These are phyloP conservation scores for Chalaropsis thielavioides DNA, from an alignment of 2,329 filamentous ascomycete genomes.

Conservation along the genomic window DNA sequence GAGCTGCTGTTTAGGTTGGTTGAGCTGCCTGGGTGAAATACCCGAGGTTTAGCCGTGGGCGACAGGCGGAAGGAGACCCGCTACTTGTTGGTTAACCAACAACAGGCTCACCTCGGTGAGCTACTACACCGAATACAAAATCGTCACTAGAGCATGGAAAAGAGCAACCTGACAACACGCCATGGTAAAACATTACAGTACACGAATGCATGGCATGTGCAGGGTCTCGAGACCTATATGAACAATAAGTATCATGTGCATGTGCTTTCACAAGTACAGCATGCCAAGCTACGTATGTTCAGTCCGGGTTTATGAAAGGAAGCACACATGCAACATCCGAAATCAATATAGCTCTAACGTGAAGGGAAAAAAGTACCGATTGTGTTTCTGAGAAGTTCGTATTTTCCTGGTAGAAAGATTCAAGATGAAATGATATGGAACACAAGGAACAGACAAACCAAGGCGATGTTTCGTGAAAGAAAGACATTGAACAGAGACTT, in stretches of 20 bases:
- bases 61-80: background rate
- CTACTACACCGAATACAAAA: background rate
- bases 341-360: background rate
- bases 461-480: background rate
- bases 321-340: too few relatives aligned
- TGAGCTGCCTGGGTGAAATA: background rate
- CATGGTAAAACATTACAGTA: too few relatives aligned
- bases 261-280: too few relatives aligned
- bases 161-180: too few relatives aligned
- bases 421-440: background rate
- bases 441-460: background rate
- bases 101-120: background rate
- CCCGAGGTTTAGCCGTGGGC: background rate
- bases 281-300: too few relatives aligned
- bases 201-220: too few relatives aligned
- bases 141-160: background rate
- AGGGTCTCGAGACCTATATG: too few relatives aligned
- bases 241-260: too few relatives aligned
- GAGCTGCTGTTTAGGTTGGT: background rate
- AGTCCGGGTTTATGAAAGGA: too few relatives aligned
- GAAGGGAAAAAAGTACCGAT: background rate
- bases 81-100: background rate
- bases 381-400: constrained; percentile 6
- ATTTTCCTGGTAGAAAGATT: constrained; percentile 2
- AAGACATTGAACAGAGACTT: background rate